phyloP scores from a whole-genome alignment of 306 rosid genomes.

The Morella rubra region DNA sequence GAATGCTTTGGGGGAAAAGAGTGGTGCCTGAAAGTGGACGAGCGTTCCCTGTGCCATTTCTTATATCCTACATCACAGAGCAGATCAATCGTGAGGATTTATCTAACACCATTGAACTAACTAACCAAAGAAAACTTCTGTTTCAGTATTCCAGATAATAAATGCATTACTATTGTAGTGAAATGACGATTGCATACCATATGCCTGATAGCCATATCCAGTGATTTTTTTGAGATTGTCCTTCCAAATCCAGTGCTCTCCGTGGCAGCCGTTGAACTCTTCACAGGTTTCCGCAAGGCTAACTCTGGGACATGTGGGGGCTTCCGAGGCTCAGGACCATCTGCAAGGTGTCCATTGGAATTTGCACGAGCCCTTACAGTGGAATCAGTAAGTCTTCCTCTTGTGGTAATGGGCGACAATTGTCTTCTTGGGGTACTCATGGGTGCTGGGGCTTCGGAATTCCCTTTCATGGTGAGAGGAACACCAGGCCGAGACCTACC shows the following conservation, averaged over 20 bases:
- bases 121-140: background rate
- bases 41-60: slow-evolving; percentile 61
- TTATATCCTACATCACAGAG: slow-evolving; percentile 70
- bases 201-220: slow-evolving; percentile 94
- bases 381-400: slow-evolving; percentile 80
- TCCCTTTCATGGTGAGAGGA: slow-evolving; percentile 49
- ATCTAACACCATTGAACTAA: background rate
- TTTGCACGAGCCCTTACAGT: slow-evolving; percentile 56
- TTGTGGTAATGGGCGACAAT: slow-evolving; percentile 65
- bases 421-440: slow-evolving; percentile 58
- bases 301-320: slow-evolving; percentile 54
- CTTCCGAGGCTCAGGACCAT: slow-evolving; percentile 61
- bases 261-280: slow-evolving; percentile 53
- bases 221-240: slow-evolving; percentile 87
- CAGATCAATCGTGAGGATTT: slow-evolving; percentile 13
- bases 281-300: slow-evolving; percentile 66
- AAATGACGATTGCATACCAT: slow-evolving; percentile 56
- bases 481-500: slow-evolving; percentile 83
- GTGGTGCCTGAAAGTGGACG: slow-evolving; percentile 81
- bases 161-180: background rate
- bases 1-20: slow-evolving; percentile 86
- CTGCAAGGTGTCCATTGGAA: slow-evolving; percentile 60
- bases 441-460: slow-evolving; percentile 54
- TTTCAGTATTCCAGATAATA: background rate
- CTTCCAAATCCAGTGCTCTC: slow-evolving; percentile 92